Evolutionary conservation across 148 eudicot species (phyloP).

Genomic region (Hydrangea macrophylla): DNA sequence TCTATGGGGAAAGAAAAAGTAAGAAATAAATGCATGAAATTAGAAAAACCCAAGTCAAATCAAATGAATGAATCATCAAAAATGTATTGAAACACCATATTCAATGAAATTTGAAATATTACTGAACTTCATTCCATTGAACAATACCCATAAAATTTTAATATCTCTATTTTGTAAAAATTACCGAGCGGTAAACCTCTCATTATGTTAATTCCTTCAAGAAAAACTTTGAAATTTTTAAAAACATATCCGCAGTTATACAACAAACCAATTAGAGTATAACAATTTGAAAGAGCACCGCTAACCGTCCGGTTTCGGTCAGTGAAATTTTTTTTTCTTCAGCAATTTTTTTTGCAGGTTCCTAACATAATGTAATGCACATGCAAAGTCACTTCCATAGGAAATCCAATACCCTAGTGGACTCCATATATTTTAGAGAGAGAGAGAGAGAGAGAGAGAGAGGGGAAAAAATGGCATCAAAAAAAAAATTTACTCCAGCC

Average conservation of each 20-base stretch:
- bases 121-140: not conserved
- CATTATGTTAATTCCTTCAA: not conserved
- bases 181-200: not conserved
- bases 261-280: not conserved
- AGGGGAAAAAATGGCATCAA: no score
- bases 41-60: not conserved
- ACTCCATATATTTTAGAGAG: no score
- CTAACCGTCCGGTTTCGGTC: no score
- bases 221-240: not conserved
- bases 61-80: not conserved
- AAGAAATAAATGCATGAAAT: conserved; percentile 12
- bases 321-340: no score
- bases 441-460: no score
- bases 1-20: conserved; percentile 18
- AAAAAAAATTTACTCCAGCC: no score
- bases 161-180: not conserved
- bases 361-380: no score
- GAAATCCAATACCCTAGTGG: no score
- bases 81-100: not conserved
- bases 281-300: not conserved
- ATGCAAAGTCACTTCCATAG: no score
- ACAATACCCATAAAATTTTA: not conserved
- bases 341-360: no score
- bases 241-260: not conserved
- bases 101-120: not conserved